Evolutionary conservation across 495 filamentous ascomycete species (phyloP), one percentile per base, ranked within the genome.

Genomic region (Penicillium coffeae): DNA sequence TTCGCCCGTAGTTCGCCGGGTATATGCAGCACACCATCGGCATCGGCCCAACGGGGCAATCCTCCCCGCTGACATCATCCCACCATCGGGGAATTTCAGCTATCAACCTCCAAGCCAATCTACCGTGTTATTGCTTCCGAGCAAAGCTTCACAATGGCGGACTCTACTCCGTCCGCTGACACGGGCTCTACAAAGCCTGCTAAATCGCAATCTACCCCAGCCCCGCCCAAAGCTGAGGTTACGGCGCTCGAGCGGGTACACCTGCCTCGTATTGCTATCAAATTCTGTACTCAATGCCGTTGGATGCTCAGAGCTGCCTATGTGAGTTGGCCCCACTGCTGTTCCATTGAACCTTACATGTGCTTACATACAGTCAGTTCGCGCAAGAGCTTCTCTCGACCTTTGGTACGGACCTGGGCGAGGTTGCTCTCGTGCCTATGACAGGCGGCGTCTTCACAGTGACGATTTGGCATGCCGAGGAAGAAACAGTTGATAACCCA

Each of bases 331-430:
- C n/a, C n/a, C n/a, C n/a, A n/a, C n/a, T n/a, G n/a, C n/a, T n/a
- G n/a, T n/a, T n/a, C n/a, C n/a, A n/a, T n/a, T n/a, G n/a, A n/a
- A n/a, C n/a, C n/a, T n/a, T n/a, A n/a, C 9, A 36, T 21, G 13
- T 37, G 19, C 49, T 54, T 30, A 44, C 50, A 32, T 35, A 21
- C 18, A 10, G 0, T 6, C 21, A 95, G 89, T 96, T 87, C 70
- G 90, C 87, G 37, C 93, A 98, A 81, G 93, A 98, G 70, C 88
- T 98, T 44, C 84, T 98, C 50, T 93, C 89, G n/a, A 98, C 93
- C 6, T 98, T 98, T 73, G 76, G 79, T 42, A 90, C 83, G 10
- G 75, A 83, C 46, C 76, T 98, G 0, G 90, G 92, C 38, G 92
- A 97, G 66, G 85, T 98, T 12, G 81, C 93, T n/a, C 82, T 98